Base-by-base conservation (phyloP, 2,329 filamentous ascomycete species). In the Pestalotiopsis sp. region DNA sequence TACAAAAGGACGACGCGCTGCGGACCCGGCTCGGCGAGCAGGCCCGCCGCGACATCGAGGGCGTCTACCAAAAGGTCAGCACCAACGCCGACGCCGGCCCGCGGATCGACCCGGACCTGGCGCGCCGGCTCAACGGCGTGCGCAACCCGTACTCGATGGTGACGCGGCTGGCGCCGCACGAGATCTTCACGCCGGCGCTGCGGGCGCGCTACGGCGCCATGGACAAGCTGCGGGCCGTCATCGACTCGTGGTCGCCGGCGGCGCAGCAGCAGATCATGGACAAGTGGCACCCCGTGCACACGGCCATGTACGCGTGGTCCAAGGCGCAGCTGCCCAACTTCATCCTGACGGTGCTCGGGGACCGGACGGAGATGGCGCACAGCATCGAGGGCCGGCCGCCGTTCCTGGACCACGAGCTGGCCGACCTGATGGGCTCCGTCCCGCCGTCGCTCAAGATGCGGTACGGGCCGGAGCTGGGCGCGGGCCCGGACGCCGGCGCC, bases 281-380 rank as follows among this genome's bases (percentile, higher is more conserved):
- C 14, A 59, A 49, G 1, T 72, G 71, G 71, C 70, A 72, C 61
- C 67, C 71, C 1, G 56, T 72, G 25, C 69, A 72, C 66, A 68
- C 67, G 4, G 62, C 68, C 52, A 59, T 72, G 41, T 72, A 72
- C 64, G 31, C 59, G 9, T 72, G 71, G 71, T 69, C 45, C 57
- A 71, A 71, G 66, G 66, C 41, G 7, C 56, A 69, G 31, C 62
- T 72, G 12, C 57, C 68, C 41, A 69, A 69, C 52, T 31, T 69
- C 23, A 66, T 72, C 36, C 61, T 72, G 38, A 72, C 70, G 12
- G 45, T 56, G 7, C 61, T 72, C 3, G 71, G 71, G 23, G 71
- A 72, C 65, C 71, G 71, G n/a, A 62, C 65, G 45, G 71, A 72
- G 65, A 71, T 72, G 71, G 70, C 71, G 20, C 71, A 72, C 69